Conservation (phyloP, 2,329 filamentous ascomycete species). For the Apiospora phragmitis region DNA sequence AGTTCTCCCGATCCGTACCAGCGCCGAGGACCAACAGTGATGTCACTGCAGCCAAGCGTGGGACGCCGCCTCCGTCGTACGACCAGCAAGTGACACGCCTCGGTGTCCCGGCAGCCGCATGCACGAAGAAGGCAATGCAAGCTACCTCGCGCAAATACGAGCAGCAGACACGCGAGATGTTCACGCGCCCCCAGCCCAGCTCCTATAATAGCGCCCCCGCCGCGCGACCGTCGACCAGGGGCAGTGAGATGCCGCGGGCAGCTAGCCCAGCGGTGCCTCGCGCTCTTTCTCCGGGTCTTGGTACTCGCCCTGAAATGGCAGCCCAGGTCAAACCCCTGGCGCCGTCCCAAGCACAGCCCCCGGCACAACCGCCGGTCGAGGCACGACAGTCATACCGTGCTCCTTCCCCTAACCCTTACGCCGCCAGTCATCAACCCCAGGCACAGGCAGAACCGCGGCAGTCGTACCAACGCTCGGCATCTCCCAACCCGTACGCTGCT, state of each 20-base stretch:
- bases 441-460: background rate
- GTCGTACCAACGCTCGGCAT: slow-evolving; percentile 46
- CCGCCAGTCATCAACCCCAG: slow-evolving; percentile 9
- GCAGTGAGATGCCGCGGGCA: slow-evolving; percentile 51
- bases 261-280: slow-evolving; percentile 58
- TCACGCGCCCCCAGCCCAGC: slow-evolving; percentile 46
- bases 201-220: slow-evolving; percentile 34
- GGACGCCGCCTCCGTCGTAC: slow-evolving; percentile 86
- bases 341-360: slow-evolving; percentile 56
- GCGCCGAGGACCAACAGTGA: slow-evolving; percentile 39
- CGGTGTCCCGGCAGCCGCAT: slow-evolving; percentile 86
- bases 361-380: slow-evolving; percentile 44
- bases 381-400: slow-evolving; percentile 16
- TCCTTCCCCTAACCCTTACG: slow-evolving; percentile 16
- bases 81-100: slow-evolving; percentile 76
- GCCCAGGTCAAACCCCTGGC: background rate
- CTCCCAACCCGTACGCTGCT: slow-evolving; percentile 55
- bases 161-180: slow-evolving; percentile 79
- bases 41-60: slow-evolving; percentile 60
- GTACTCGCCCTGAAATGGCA: background rate
- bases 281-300: slow-evolving; percentile 54
- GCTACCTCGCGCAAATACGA: slow-evolving; percentile 89
- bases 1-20: slow-evolving; percentile 44
- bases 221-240: slow-evolving; percentile 60
- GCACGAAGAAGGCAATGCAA: slow-evolving; percentile 94